Base-by-base conservation (phyloP, 2,329 filamentous ascomycete genomes). In the Beauveria sp. region DNA sequence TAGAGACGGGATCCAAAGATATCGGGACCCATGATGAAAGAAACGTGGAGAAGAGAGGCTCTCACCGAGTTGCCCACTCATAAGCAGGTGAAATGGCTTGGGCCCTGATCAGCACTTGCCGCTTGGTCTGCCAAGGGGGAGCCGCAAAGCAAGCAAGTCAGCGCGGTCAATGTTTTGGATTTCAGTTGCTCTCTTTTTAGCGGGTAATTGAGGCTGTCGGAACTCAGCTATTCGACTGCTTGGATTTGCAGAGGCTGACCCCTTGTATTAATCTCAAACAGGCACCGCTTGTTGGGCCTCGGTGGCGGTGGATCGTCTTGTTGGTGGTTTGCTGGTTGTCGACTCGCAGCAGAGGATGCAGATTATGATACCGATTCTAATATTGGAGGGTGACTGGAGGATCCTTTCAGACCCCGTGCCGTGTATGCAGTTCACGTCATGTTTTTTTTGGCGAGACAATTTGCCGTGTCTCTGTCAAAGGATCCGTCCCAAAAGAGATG, bases 291-390 rank as follows among this genome's bases (percentile, higher is more conserved):
- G 56, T 51, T 51, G 45, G 46, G 28, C 18, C 12, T n/a, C 12
- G 34, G 34, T 38, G 34, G 34, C 38, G 24, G 45, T 59, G 56
- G 56, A 51, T 59, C 46, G 18, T 20, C 20, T 31, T 38, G 20
- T 20, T 58, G 31, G 28, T 8, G 24, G 38, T 20, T 28, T 48
- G 18, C 42, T 26, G 53, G 26, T 48, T 14, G 28, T 24, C 42
- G 55, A 42, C 55, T 50, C 31, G 55, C 34, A 56, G 53, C 42
- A 56, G 20, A 45, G 43, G 55, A 31, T 46, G 55, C 55, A 60
- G 46, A 60, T 60, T 60, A 26, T 60, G 57, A 60, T 45, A 60
- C 57, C 57, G 57, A 60, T 52, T 60, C n/a, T 60, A 45, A 60
- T 60, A 60, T 60, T 60, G 48, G 57, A 60, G 57, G 57, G 57